Evolutionary conservation across 805 yeast genomes (phyloP).

Genomic region (Hermanozyma aechmeae): DNA sequence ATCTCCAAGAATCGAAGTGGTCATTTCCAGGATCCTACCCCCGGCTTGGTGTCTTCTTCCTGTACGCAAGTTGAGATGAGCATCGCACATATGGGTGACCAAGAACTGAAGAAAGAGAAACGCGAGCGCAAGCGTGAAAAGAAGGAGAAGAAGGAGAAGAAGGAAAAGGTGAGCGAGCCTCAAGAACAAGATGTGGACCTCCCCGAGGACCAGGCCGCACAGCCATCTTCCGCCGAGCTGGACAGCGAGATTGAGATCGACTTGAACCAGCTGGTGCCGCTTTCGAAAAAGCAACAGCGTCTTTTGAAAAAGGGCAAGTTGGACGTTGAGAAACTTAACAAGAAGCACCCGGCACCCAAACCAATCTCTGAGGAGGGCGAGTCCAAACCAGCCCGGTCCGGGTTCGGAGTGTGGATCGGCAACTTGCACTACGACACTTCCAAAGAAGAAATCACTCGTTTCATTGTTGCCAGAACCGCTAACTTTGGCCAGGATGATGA

Average conservation of each 20-base stretch:
- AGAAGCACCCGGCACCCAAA: slow-evolving; percentile 28
- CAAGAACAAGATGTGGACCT: not conserved
- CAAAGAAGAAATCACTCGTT: slow-evolving; percentile 60
- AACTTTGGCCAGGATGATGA: slow-evolving; percentile 16
- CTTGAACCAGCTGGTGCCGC: not conserved
- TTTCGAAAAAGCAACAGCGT: not conserved
- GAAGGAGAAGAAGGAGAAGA: not conserved
- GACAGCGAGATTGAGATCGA: not conserved
- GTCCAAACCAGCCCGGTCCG: slow-evolving; percentile 31
- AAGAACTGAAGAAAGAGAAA: not conserved
- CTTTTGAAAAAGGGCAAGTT: slow-evolving; percentile 65
- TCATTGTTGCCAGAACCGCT: slow-evolving; percentile 51
- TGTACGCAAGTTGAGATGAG: not conserved
- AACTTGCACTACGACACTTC: slow-evolving; percentile 80
- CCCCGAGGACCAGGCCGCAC: not conserved
- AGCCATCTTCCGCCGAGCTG: not conserved
- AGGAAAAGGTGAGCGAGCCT: not conserved
- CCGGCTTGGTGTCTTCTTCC: not conserved
- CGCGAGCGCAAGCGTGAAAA: not conserved
- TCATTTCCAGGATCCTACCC: not conserved
- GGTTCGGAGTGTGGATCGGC: slow-evolving; percentile 88
- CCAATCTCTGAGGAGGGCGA: slow-evolving; percentile 27
- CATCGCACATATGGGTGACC: not conserved
- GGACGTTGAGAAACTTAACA: slow-evolving; percentile 46
- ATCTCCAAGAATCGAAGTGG: not conserved